Evolutionary conservation across 805 yeast species (phyloP).

Genomic region (Candida germanica): DNA sequence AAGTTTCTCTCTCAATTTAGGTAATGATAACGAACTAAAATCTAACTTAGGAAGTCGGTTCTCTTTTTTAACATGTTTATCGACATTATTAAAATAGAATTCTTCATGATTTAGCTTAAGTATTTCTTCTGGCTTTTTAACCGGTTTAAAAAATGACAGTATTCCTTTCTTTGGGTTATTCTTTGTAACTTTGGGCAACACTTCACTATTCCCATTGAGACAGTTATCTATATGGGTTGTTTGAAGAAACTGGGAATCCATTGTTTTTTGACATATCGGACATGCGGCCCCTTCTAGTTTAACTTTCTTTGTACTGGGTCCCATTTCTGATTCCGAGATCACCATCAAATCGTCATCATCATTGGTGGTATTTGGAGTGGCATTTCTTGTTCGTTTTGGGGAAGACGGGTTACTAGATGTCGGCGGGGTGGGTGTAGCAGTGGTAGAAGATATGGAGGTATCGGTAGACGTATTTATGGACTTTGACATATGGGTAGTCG

Average conservation of each 20-base stretch:
- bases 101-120: slow-evolving; percentile 17
- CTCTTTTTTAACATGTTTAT: slow-evolving; percentile 25
- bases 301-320: slow-evolving; percentile 9
- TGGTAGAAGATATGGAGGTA: no score
- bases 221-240: slow-evolving; percentile 63
- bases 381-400: no score
- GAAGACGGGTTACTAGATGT: no score
- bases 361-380: no score
- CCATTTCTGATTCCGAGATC: slow-evolving; percentile 1
- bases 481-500: no score
- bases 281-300: slow-evolving; percentile 45
- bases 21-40: slow-evolving; percentile 53
- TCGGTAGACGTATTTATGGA: no score
- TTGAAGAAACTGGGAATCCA: slow-evolving; percentile 57
- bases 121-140: neutral
- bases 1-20: slow-evolving; percentile 62
- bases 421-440: no score
- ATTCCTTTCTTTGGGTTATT: slow-evolving; percentile 15
- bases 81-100: slow-evolving; percentile 30
- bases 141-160: slow-evolving; percentile 28
- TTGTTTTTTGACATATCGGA: slow-evolving; percentile 60
- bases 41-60: slow-evolving; percentile 62
- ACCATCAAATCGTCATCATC: slow-evolving; percentile 5
- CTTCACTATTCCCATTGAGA: slow-evolving; percentile 31
- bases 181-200: slow-evolving; percentile 7